Conservation (phyloP, 208 protist genomes). For the Acanthamoeba royreba region DNA sequence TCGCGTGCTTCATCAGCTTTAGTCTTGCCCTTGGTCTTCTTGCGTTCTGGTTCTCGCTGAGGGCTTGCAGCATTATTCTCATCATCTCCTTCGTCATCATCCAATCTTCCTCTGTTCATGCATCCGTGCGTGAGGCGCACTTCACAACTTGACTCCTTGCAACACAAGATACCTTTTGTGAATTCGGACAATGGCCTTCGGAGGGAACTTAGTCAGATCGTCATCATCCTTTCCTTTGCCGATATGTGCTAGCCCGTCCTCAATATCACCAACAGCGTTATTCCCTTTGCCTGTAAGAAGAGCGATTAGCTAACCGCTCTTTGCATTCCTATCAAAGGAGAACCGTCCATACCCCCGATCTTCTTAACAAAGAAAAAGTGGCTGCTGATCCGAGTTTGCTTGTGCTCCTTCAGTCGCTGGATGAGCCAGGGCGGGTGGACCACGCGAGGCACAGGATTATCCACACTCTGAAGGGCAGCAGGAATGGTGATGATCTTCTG, state of each 20-base stretch:
- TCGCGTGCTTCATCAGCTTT: conserved; percentile 18
- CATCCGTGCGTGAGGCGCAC: not conserved
- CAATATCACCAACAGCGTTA: conserved; percentile 53
- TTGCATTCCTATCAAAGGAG: not conserved
- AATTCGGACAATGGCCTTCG: conserved; percentile 23
- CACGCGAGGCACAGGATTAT: conserved; percentile 96
- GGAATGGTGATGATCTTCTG: conserved; percentile 99
- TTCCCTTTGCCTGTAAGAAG: not conserved
- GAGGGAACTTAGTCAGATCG: not conserved
- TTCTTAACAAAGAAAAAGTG: conserved; percentile 54
- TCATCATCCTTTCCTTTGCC: not conserved
- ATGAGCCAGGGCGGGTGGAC: conserved; percentile 96
- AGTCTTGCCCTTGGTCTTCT: not conserved
- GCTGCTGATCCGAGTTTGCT: conserved; percentile 54
- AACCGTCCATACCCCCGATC: not conserved
- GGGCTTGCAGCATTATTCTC: not conserved
- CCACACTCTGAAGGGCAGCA: conserved; percentile 94
- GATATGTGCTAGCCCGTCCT: conserved; percentile 51
- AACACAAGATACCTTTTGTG: not conserved
- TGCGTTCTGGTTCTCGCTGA: not conserved
- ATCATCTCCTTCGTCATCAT: not conserved
- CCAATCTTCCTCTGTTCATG: not conserved
- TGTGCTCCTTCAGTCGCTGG: conserved; percentile 81
- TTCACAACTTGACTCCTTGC: not conserved
- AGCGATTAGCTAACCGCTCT: not conserved